Percentiles rank a stretch among this genome's conserved stretches.
These are phyloP conservation scores for Fusarium begoniae DNA, from an alignment of 2,329 filamentous ascomycete species.

Conservation along the genomic window DNA sequence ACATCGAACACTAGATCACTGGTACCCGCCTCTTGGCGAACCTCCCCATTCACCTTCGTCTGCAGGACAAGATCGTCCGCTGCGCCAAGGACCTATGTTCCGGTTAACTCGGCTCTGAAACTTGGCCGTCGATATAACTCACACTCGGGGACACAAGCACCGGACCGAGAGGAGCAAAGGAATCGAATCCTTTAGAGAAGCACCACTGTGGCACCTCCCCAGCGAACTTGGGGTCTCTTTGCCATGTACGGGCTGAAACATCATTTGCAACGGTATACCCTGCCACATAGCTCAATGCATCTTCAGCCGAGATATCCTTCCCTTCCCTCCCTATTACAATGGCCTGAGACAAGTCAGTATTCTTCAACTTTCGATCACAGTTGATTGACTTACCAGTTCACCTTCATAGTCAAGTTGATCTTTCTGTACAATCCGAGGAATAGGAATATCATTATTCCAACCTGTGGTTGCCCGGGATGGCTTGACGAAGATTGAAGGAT, in stretches of 20 bases:
- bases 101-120: background rate
- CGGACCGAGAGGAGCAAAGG: constrained; percentile 16
- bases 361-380: no score
- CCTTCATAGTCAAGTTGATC: constrained; percentile 23
- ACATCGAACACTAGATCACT: constrained; percentile 16
- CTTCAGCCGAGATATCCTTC: constrained; percentile 1
- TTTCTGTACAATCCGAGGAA: constrained; percentile 5
- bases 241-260: constrained; percentile 8
- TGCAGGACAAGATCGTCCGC: background rate
- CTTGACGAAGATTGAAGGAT: constrained; percentile 12
- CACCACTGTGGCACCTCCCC: constrained; percentile 14
- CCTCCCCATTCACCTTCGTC: constrained; percentile 15
- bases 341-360: background rate
- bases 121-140: background rate
- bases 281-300: constrained; percentile 8
- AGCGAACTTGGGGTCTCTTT: constrained; percentile 2
- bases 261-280: constrained; percentile 22
- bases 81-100: background rate
- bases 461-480: constrained; percentile 5
- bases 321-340: constrained; percentile 14
- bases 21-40: constrained; percentile 8
- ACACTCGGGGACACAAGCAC: background rate
- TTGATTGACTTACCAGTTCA: constrained; percentile 2
- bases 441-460: background rate
- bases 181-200: constrained; percentile 21